These are phyloP conservation scores for Nicotiana obtusifolia DNA, from an alignment of 257 asterid species.

Conservation along the genomic window DNA sequence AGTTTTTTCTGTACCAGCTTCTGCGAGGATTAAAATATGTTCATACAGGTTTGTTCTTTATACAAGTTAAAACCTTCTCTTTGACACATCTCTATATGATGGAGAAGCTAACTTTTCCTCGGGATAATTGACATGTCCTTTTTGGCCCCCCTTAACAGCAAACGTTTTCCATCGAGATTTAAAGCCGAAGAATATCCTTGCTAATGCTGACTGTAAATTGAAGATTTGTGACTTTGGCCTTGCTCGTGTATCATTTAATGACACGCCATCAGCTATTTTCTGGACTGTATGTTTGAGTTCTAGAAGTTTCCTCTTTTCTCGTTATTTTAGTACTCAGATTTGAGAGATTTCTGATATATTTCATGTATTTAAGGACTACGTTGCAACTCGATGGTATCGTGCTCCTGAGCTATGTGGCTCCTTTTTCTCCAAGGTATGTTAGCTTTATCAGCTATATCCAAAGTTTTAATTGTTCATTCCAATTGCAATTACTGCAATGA, in stretches of 20 bases:
- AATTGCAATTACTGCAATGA: background rate
- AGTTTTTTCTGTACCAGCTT: conserved; percentile 88
- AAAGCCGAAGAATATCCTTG: conserved; percentile 95
- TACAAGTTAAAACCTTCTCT: background rate
- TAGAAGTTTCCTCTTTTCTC: conserved; percentile 13
- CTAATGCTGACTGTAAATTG: conserved; percentile 94
- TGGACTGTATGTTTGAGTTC: conserved; percentile 69
- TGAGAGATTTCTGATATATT: background rate
- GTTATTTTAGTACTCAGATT: background rate
- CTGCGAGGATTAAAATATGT: conserved; percentile 82
- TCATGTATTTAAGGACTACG: conserved; percentile 68
- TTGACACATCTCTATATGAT: background rate
- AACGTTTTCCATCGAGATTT: conserved; percentile 92
- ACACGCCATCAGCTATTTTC: conserved; percentile 94
- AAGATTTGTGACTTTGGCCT: conserved; percentile 98
- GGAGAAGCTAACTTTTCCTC: background rate
- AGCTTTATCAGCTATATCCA: background rate
- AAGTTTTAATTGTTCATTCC: background rate
- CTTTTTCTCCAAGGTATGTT: conserved; percentile 89
- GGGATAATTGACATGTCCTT: conserved; percentile 9
- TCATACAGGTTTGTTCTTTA: conserved; percentile 57
- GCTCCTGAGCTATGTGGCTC: conserved; percentile 99
- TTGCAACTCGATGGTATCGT: conserved; percentile 97
- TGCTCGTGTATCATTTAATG: conserved; percentile 94
- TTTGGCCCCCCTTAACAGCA: conserved; percentile 36